These are phyloP conservation scores for Bryoerythrophyllum caledonicum DNA, from an alignment of 225 moss, liverwort and hornwort species.

Conservation along the genomic window DNA sequence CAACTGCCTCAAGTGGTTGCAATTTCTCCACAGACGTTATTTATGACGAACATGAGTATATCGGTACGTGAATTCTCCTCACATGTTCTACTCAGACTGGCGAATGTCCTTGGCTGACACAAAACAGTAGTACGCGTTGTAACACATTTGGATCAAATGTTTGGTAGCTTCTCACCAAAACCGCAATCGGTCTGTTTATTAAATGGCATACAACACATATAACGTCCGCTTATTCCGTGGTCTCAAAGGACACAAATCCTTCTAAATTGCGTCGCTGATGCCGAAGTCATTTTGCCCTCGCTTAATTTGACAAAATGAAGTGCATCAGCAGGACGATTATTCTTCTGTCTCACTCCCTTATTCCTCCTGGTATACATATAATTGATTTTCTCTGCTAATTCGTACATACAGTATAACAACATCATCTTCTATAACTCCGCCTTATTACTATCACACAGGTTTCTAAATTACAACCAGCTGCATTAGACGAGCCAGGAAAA, in stretches of 20 bases:
- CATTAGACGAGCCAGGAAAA: conserved; percentile 27
- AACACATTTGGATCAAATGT: neutral
- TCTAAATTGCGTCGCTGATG: conserved; percentile 35
- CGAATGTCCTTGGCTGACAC: neutral
- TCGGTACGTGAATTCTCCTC: no score
- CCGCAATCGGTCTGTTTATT: conserved; percentile 5
- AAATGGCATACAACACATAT: neutral
- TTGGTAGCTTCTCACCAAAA: neutral
- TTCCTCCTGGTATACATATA: conserved; percentile 9
- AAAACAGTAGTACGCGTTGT: neutral
- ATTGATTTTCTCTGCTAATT: no score
- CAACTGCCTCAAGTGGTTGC: neutral
- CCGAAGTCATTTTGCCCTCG: conserved; percentile 38
- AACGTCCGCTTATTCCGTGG: neutral
- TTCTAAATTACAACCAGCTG: conserved; percentile 28
- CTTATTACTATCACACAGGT: conserved; percentile 24
- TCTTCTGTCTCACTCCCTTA: conserved; percentile 7
- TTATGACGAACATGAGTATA: no score
- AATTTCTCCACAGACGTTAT: no score
- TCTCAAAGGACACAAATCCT: neutral
- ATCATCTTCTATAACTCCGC: neutral
- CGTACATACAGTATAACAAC: neutral
- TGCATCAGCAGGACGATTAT: conserved; percentile 47
- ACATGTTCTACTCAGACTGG: no score
- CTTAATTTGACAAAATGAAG: conserved; percentile 37